These are phyloP conservation scores for Diaporthe ampelina DNA, from an alignment of 2,329 filamentous ascomycete genomes.

Conservation along the genomic window DNA sequence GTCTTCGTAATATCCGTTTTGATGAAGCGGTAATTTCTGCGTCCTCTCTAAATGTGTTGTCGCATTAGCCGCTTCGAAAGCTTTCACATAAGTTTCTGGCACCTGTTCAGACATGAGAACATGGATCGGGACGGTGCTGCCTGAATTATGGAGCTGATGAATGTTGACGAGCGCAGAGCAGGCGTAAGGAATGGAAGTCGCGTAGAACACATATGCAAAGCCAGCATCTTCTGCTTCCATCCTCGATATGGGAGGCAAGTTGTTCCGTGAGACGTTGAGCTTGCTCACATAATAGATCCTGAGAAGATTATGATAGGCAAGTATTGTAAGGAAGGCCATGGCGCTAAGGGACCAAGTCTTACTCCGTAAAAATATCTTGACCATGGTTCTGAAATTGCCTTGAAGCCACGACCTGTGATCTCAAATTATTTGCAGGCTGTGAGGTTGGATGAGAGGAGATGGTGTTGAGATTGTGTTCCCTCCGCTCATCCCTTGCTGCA, in stretches of 20 bases:
- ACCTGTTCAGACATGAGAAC: constrained; percentile 9
- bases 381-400: background rate
- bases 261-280: background rate
- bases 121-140: constrained; percentile 14
- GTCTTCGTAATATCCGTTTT: background rate
- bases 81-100: background rate
- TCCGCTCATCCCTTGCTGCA: background rate
- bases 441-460: accelerated
- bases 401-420: background rate
- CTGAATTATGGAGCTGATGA: background rate
- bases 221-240: background rate
- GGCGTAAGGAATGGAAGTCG: constrained; percentile 6
- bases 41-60: background rate
- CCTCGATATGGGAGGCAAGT: background rate
- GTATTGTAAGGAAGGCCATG: background rate
- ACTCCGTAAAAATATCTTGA: background rate
- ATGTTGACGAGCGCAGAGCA: constrained; percentile 33
- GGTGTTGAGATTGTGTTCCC: too few relatives aligned
- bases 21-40: background rate
- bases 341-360: constrained; percentile 10
- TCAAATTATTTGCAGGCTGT: background rate
- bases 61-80: background rate
- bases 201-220: constrained; percentile 22
- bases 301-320: constrained; percentile 1
- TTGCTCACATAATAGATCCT: constrained; percentile 7